These are phyloP conservation scores for Prillingera fragicola DNA, from an alignment of 1,284 basidiomycete genomes.

Conservation along the genomic window DNA sequence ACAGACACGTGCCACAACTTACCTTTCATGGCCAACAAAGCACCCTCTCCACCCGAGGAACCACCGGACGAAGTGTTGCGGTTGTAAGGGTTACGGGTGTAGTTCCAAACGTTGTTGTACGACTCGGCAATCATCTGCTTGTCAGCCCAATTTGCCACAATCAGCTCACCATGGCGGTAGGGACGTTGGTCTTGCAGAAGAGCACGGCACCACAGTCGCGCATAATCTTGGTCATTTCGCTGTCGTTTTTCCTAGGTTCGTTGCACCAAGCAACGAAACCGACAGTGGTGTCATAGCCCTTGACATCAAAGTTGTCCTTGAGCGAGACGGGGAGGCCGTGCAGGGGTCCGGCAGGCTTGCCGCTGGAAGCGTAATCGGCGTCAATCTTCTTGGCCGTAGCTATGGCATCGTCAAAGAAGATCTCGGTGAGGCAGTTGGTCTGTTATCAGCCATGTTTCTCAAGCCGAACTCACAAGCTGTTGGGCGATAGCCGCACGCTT, in stretches of 20 bases:
- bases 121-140: slow-evolving; percentile 33
- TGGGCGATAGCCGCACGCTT: slow-evolving; percentile 76
- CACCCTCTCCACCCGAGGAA: slow-evolving; percentile 60
- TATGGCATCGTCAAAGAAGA: slow-evolving; percentile 49
- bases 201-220: slow-evolving; percentile 33
- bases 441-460: slow-evolving; percentile 8
- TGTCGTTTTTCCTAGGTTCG: slow-evolving; percentile 26
- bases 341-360: slow-evolving; percentile 48
- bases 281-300: slow-evolving; percentile 44
- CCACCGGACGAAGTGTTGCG: slow-evolving; percentile 55
- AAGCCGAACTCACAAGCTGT: slow-evolving; percentile 58
- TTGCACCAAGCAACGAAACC: slow-evolving; percentile 36
- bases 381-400: slow-evolving; percentile 48
- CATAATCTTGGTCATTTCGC: slow-evolving; percentile 32
- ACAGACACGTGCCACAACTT: background rate
- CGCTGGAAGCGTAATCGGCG: slow-evolving; percentile 39
- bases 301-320: slow-evolving; percentile 44
- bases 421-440: slow-evolving; percentile 50
- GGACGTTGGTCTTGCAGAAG: slow-evolving; percentile 41
- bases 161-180: slow-evolving; percentile 29
- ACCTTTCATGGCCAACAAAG: slow-evolving; percentile 55
- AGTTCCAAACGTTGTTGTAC: slow-evolving; percentile 55
- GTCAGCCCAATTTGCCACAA: background rate
- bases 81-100: slow-evolving; percentile 62
- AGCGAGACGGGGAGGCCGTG: slow-evolving; percentile 54